These are phyloP conservation scores for Stereum hirsutum DNA, from an alignment of 1,284 basidiomycete genomes.

Conservation along the genomic window DNA sequence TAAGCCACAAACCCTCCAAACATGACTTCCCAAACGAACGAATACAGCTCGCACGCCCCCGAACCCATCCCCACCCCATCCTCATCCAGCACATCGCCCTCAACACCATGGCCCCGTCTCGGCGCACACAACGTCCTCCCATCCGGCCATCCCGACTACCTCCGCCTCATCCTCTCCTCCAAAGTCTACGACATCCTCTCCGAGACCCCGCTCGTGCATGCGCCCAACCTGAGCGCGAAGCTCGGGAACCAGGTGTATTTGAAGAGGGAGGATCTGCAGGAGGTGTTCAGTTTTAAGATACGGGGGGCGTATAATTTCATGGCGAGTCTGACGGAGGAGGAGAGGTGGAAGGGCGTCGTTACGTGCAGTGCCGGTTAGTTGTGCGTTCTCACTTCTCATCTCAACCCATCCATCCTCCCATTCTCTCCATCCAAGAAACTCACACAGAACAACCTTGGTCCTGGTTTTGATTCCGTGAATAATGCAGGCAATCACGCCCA, in stretches of 20 bases:
- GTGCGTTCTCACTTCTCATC: slow-evolving; percentile 28
- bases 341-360: slow-evolving; percentile 95
- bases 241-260: slow-evolving; percentile 93
- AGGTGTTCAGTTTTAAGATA: slow-evolving; percentile 99
- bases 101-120: slow-evolving; percentile 71
- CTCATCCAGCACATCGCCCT: no score
- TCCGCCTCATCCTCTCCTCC: slow-evolving; percentile 86
- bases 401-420: slow-evolving; percentile 3
- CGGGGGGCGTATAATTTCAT: slow-evolving; percentile 99
- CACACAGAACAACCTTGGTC: no score
- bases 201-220: slow-evolving; percentile 86
- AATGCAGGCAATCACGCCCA: slow-evolving; percentile 92
- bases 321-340: slow-evolving; percentile 81
- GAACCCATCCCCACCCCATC: slow-evolving; percentile 43
- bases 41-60: slow-evolving; percentile 61
- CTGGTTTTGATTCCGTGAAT: slow-evolving; percentile 7
- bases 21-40: slow-evolving; percentile 32
- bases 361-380: slow-evolving; percentile 97
- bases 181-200: slow-evolving; percentile 93
- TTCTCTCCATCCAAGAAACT: not conserved
- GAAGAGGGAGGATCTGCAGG: slow-evolving; percentile 92
- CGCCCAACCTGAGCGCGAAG: slow-evolving; percentile 78
- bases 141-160: slow-evolving; percentile 82
- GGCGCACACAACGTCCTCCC: slow-evolving; percentile 58
- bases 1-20: no score